These are phyloP conservation scores for Cladorrhinum sp. DNA, from an alignment of 2,329 filamentous ascomycete species.

Conservation along the genomic window DNA sequence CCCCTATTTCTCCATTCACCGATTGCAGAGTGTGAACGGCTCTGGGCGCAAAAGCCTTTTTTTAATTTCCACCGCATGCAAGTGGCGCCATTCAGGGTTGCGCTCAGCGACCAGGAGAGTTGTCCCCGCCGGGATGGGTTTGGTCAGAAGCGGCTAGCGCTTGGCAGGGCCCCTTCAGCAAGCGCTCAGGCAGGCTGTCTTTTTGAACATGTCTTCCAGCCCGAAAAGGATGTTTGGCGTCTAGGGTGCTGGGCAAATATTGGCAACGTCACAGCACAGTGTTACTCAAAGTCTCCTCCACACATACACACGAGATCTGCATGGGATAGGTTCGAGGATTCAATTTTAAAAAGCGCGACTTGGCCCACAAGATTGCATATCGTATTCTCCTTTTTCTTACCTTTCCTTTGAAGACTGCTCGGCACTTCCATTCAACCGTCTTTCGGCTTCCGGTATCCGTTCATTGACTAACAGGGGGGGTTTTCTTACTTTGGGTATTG, in stretches of 20 bases:
- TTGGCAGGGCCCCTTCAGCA: conserved; percentile 12
- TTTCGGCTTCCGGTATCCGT: too few relatives aligned
- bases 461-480: conserved; percentile 5
- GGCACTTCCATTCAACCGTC: background rate
- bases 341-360: conserved; percentile 22
- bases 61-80: conserved; percentile 14
- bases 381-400: conserved; percentile 2
- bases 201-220: too few relatives aligned
- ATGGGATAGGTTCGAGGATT: conserved; percentile 11
- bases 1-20: background rate
- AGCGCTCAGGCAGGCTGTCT: conserved; percentile 10
- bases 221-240: background rate
- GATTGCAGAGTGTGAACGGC: conserved; percentile 10
- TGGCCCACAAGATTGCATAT: conserved; percentile 14
- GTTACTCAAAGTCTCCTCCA: background rate
- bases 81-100: conserved; percentile 8
- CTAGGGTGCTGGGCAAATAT: background rate
- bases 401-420: background rate
- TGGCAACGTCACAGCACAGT: background rate
- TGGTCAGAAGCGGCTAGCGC: conserved; percentile 1
- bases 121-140: background rate
- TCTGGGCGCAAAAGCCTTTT: background rate
- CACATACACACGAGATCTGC: conserved; percentile 18
- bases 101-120: conserved; percentile 7
- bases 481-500: too few relatives aligned